Percentiles rank a stretch among this genome's conserved stretches.
Evolutionary conservation across 2,329 filamentous ascomycete species (phyloP).

Genomic region (Talaromyces sp.): DNA sequence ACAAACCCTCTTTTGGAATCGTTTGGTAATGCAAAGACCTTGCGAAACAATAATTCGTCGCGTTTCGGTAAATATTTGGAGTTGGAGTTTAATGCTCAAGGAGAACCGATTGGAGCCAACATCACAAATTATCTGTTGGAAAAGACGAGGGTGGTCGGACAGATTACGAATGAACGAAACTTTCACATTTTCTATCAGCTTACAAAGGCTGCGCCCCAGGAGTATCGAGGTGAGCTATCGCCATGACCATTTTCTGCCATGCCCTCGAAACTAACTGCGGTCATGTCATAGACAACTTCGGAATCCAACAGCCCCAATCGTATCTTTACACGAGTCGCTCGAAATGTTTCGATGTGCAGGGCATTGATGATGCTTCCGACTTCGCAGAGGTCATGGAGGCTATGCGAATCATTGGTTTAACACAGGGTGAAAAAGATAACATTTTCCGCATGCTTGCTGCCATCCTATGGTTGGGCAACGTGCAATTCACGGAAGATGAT

Average conservation of each 20-base stretch:
- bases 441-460: slow-evolving; percentile 94
- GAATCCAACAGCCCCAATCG: slow-evolving; percentile 84
- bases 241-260: background rate
- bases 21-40: slow-evolving; percentile 96
- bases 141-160: slow-evolving; percentile 90
- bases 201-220: slow-evolving; percentile 85
- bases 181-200: slow-evolving; percentile 99
- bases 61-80: slow-evolving; percentile 98
- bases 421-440: slow-evolving; percentile 84
- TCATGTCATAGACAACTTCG: slow-evolving; percentile 64
- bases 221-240: slow-evolving; percentile 61
- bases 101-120: slow-evolving; percentile 91
- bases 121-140: slow-evolving; percentile 98
- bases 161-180: slow-evolving; percentile 92
- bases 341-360: slow-evolving; percentile 90
- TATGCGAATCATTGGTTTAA: slow-evolving; percentile 90
- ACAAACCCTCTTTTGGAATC: slow-evolving; percentile 96
- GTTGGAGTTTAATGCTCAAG: slow-evolving; percentile 87
- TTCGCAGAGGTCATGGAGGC: slow-evolving; percentile 88
- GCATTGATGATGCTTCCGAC: slow-evolving; percentile 87
- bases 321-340: slow-evolving; percentile 93
- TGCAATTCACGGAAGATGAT: slow-evolving; percentile 86
- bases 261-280: background rate
- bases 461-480: slow-evolving; percentile 91
- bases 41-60: slow-evolving; percentile 98